Evolutionary conservation across 2,329 filamentous ascomycete genomes (phyloP), one percentile per base, ranked within the genome.

Genomic region (Lithohypha guttulata): DNA sequence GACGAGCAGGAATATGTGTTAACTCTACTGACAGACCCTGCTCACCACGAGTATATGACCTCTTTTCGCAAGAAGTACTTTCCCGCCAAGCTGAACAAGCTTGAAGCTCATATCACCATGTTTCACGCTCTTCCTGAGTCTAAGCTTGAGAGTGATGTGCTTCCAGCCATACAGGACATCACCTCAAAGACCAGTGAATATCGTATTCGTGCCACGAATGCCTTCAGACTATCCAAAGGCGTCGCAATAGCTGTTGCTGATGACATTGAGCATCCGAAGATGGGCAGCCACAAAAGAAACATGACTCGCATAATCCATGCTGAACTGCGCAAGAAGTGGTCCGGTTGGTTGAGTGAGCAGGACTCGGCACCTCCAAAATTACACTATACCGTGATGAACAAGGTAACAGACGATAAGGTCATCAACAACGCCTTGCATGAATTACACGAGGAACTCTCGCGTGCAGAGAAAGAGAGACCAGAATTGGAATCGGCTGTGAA

Each of bases 61-160:
- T 41, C 35, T 10, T 42, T 52, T 14, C 48, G 52, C n/a, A 34
- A 42, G 5, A 37, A 39, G n/a, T 48, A 52, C 27, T 53, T 53
- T 27, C 51, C 49, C 6, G 20, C 32, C 17, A 8, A 42, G 2
- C 30, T 51, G 4, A 53, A 53, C 42, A 48, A 51, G 21, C 29
- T 53, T 11, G 32, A 41, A 6, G 48, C 50, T 5, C 52, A 52
- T 33, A 43, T 54, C 9, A 46, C 51, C 9, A 42, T 54, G 18
- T 53, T 54, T 35, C 51, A 46, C 31, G 50, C 51, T n/a, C 43
- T 54, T 0, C 52, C 52, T 13, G 45, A 38, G 17, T 47, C 48
- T 9, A 40, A 48, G 28, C 37, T 51, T 17, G 23, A 36, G 13
- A 34, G 22, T 22, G 21, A 37, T 13, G 42, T 51, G 13, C 26